phyloP scores from a whole-genome alignment of 345 rosid genomes.

The Luvunga scandens region DNA sequence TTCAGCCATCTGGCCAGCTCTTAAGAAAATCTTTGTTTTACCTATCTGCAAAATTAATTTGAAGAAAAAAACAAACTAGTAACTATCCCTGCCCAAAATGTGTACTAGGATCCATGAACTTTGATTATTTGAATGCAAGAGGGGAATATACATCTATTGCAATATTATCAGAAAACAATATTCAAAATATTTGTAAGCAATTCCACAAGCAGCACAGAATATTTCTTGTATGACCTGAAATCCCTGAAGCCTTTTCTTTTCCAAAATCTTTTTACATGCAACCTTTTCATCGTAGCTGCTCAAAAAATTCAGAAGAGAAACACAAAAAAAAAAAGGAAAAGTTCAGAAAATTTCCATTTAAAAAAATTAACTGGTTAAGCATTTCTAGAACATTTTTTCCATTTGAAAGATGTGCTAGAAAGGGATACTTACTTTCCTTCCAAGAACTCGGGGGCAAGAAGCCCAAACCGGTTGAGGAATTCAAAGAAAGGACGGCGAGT shows the following conservation, averaged over 20 bases:
- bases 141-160: not conserved
- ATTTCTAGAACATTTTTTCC: not conserved
- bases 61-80: constrained; percentile 6
- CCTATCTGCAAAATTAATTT: constrained; percentile 64
- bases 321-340: not conserved
- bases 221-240: constrained; percentile 59
- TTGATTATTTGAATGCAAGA: not conserved
- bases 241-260: constrained; percentile 81
- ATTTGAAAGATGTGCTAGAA: not conserved
- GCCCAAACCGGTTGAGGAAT: constrained; percentile 86
- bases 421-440: constrained; percentile 75
- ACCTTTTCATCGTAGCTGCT: constrained; percentile 82
- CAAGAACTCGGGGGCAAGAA: constrained; percentile 61
- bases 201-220: constrained; percentile 12
- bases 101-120: not conserved
- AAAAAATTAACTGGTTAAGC: constrained; percentile 1
- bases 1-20: constrained; percentile 99
- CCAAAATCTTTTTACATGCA: constrained; percentile 71
- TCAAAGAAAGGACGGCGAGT: constrained; percentile 92
- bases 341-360: constrained; percentile 8
- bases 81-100: not conserved
- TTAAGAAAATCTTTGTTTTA: constrained; percentile 86
- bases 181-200: not conserved
- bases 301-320: constrained; percentile 19
- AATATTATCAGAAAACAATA: not conserved